Evolutionary conservation across 768 basidiomycete genomes (phyloP).

Genomic region (Trametes cubensis): DNA sequence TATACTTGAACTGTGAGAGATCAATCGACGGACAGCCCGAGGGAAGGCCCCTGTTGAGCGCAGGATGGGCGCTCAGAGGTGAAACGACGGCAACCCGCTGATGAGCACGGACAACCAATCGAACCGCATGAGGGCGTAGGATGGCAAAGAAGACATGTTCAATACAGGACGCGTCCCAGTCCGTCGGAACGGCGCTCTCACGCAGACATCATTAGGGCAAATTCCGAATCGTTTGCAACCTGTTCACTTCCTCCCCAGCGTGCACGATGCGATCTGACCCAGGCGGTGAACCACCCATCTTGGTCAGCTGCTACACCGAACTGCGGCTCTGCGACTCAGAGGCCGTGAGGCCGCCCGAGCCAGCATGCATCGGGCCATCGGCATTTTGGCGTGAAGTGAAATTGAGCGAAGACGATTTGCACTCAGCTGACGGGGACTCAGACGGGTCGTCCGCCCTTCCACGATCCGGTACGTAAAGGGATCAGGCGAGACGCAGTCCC

Average conservation of each 20-base stretch:
- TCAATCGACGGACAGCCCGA: conserved; percentile 4
- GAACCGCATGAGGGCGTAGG: not conserved
- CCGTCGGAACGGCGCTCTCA: conserved; percentile 7
- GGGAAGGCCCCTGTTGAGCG: conserved; percentile 10
- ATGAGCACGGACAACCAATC: conserved; percentile 9
- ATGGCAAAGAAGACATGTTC: conserved; percentile 1
- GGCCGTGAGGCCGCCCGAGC: too few relatives aligned
- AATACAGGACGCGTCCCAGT: not conserved
- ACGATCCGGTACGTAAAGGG: too few relatives aligned
- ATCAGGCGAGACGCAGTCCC: too few relatives aligned
- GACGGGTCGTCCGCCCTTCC: too few relatives aligned
- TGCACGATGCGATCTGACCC: not conserved
- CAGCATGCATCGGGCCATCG: too few relatives aligned
- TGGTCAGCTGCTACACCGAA: not conserved
- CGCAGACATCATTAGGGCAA: not conserved
- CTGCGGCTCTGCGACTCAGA: too few relatives aligned
- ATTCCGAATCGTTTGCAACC: conserved; percentile 1
- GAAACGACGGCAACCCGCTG: conserved; percentile 17
- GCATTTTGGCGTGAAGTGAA: too few relatives aligned
- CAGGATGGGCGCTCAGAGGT: conserved; percentile 6
- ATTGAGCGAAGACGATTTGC: not conserved
- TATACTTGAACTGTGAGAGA: conserved; percentile 11
- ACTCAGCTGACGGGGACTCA: not conserved
- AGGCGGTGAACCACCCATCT: not conserved
- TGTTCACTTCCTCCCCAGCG: not conserved